These are phyloP conservation scores for Rhododendron ovatum DNA, from an alignment of 148 eudicot species.

Conservation along the genomic window DNA sequence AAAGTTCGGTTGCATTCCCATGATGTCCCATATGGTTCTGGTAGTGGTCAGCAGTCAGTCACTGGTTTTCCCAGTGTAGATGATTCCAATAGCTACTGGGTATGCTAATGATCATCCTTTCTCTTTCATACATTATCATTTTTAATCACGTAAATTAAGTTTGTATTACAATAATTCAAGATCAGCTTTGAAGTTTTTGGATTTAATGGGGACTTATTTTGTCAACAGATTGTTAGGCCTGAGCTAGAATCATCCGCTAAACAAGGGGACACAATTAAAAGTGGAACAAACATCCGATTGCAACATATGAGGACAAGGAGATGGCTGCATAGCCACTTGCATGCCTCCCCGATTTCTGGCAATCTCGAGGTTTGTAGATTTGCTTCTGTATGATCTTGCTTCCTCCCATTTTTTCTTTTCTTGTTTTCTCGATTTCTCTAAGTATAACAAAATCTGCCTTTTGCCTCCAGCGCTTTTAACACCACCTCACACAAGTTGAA, in stretches of 20 bases:
- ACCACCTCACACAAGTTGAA: background rate
- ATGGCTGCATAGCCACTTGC: conserved; percentile 97
- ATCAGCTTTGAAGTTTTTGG: background rate
- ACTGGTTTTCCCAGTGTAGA: conserved; percentile 88
- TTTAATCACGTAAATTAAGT: background rate
- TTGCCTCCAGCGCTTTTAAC: background rate
- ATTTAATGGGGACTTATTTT: background rate
- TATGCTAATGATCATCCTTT: conserved; percentile 15
- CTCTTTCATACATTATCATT: no score
- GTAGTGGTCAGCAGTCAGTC: conserved; percentile 98
- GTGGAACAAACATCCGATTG: conserved; percentile 65
- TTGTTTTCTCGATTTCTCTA: background rate
- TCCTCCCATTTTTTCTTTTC: background rate
- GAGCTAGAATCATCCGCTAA: conserved; percentile 52
- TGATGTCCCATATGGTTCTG: conserved; percentile 96
- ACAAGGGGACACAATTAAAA: conserved; percentile 70
- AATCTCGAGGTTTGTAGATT: conserved; percentile 68
- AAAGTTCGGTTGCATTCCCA: conserved; percentile 83
- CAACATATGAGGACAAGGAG: conserved; percentile 87
- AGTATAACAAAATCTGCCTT: background rate
- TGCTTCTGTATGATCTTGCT: background rate
- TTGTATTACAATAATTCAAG: background rate
- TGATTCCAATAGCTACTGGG: conserved; percentile 98
- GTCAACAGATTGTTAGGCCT: conserved; percentile 67
- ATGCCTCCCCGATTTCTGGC: conserved; percentile 90